These are phyloP conservation scores for Tolypocladium cylindrosporum DNA, from an alignment of 2,329 filamentous ascomycete genomes.

Conservation along the genomic window DNA sequence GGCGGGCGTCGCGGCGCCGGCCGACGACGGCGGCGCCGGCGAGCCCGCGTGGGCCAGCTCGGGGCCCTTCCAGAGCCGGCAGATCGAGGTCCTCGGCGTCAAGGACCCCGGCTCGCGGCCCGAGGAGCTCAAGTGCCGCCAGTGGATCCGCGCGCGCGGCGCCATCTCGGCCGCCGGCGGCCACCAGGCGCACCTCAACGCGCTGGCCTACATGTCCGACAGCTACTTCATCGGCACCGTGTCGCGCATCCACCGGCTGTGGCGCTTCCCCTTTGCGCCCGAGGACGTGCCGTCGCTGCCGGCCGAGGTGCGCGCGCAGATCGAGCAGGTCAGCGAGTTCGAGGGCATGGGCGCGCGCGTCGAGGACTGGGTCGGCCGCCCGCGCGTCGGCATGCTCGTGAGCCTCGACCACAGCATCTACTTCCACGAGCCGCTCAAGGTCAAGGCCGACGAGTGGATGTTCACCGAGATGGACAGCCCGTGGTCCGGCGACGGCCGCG, in stretches of 20 bases:
- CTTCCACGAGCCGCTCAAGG: slow-evolving; percentile 50
- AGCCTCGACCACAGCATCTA: slow-evolving; percentile 68
- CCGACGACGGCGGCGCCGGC: slow-evolving; percentile 26
- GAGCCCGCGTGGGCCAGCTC: slow-evolving; percentile 40
- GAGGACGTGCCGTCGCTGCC: slow-evolving; percentile 43
- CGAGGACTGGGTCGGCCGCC: slow-evolving; percentile 39
- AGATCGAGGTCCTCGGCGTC: slow-evolving; percentile 26
- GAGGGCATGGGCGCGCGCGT: slow-evolving; percentile 29
- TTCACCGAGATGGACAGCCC: slow-evolving; percentile 71
- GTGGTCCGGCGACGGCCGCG: slow-evolving; percentile 70
- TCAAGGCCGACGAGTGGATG: slow-evolving; percentile 65
- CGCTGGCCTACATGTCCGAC: slow-evolving; percentile 88
- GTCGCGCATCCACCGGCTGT: slow-evolving; percentile 68
- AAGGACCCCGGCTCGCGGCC: slow-evolving; percentile 37
- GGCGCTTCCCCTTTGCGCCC: slow-evolving; percentile 53
- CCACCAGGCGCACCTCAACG: slow-evolving; percentile 70
- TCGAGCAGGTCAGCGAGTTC: slow-evolving; percentile 28
- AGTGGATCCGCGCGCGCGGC: slow-evolving; percentile 69
- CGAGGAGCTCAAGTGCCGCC: slow-evolving; percentile 56
- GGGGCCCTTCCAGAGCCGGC: slow-evolving; percentile 37
- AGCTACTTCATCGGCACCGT: slow-evolving; percentile 90
- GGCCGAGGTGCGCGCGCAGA: slow-evolving; percentile 24
- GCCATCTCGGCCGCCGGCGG: slow-evolving; percentile 64
- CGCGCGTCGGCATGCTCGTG: slow-evolving; percentile 74
- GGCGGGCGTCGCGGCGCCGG: slow-evolving; percentile 22